Evolutionary conservation across 2,329 filamentous ascomycete species (phyloP), one percentile per base, ranked within the genome.

Genomic region (Aureobasidium leucospermi): DNA sequence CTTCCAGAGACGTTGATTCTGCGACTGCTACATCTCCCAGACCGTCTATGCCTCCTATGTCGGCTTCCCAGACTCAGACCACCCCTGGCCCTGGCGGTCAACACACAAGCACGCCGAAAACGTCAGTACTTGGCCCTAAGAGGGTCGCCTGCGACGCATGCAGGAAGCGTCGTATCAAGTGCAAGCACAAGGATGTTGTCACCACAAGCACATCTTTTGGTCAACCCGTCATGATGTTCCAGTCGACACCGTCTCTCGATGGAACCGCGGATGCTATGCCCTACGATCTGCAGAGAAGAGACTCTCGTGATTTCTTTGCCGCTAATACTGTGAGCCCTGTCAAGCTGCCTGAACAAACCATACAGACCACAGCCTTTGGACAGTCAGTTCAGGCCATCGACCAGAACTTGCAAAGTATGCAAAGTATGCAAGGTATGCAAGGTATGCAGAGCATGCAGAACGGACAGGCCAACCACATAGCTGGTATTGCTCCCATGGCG

Each of bases 61-160:
- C 55, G 4, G 32, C 31, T 13, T n/a, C 55, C 38, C 55, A 58
- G 41, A 58, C 43, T 41, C 45, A 73, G 69, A 59, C 67, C 70
- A 56, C 66, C 62, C 69, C 51, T 60, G 49, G 59, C 41, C 45
- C 38, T 29, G 56, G 31, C 10, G 63, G 66, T 45, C 69, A 71
- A 60, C 71, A 76, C 62, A 71, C 77, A 46, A 78, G 75, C 62
- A 77, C 79, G 8, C 79, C 78, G 8, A 82, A 83, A 62, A 81
- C 79, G 16, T 83, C 81, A 15, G 81, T 82, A 49, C 74, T 85
- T 41, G 82, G 82, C 10, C 82, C 82, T 19, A 84, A 84, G 70
- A 74, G 78, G 48, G 76, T 85, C 61, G 83, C 83, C 38, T 86
- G 83, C 69, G 83, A 85, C 73, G 78, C 80, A 19, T 86, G 83